Conservation (phyloP, 1,284 basidiomycete genomes). For the Pyrrhoderma lamaoense region DNA sequence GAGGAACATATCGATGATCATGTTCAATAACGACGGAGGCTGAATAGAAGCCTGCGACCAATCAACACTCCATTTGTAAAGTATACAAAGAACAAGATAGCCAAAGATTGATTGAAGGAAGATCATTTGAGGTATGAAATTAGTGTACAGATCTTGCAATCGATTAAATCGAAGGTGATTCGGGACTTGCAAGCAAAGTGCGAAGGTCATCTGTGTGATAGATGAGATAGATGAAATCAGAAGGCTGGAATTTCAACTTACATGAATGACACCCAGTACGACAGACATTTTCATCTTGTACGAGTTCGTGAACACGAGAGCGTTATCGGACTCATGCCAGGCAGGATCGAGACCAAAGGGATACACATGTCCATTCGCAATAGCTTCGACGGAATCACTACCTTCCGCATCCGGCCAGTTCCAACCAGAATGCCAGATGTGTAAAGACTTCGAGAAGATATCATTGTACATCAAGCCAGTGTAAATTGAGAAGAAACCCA, state of each 20-base stretch:
- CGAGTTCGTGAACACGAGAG: slow-evolving; percentile 92
- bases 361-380: slow-evolving; percentile 67
- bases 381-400: slow-evolving; percentile 45
- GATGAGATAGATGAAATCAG: slow-evolving; percentile 18
- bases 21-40: slow-evolving; percentile 90
- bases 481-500: slow-evolving; percentile 94
- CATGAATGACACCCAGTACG: slow-evolving; percentile 93
- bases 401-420: slow-evolving; percentile 52
- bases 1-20: slow-evolving; percentile 94
- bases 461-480: slow-evolving; percentile 99
- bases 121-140: slow-evolving; percentile 95
- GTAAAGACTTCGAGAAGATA: slow-evolving; percentile 91
- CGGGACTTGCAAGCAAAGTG: slow-evolving; percentile 90
- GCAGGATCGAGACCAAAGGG: slow-evolving; percentile 91
- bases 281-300: slow-evolving; percentile 99
- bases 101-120: slow-evolving; percentile 98
- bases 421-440: slow-evolving; percentile 90
- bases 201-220: slow-evolving; percentile 85
- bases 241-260: slow-evolving; percentile 36
- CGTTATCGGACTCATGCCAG: slow-evolving; percentile 94
- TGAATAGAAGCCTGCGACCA: slow-evolving; percentile 69
- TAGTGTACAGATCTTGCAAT: slow-evolving; percentile 79
- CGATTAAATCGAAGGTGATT: slow-evolving; percentile 95
- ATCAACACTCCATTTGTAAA: slow-evolving; percentile 97
- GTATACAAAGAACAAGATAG: slow-evolving; percentile 89